Evolutionary conservation across 495 filamentous ascomycete genomes (phyloP).

Genomic region (Friedmanniomyces simplex): DNA sequence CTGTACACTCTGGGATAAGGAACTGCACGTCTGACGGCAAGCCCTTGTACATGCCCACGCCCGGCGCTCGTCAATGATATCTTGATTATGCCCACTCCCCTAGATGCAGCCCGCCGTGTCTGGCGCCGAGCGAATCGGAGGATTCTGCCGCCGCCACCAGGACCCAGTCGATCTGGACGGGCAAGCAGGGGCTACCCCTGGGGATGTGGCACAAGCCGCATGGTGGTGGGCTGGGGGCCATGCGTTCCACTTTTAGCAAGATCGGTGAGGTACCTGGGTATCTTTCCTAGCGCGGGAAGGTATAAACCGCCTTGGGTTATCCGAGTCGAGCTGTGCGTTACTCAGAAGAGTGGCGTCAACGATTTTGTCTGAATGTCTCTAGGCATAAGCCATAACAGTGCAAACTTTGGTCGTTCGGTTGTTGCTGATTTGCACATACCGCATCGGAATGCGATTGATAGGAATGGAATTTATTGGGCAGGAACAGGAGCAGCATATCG

Average conservation of each 20-base stretch:
- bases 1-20: neutral
- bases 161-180: neutral
- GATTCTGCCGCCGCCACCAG: neutral
- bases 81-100: conserved; percentile 16
- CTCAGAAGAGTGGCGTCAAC: too few species aligned
- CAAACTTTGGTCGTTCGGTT: too few species aligned
- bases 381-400: too few species aligned
- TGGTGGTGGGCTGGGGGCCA: neutral
- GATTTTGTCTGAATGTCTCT: too few species aligned
- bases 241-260: neutral
- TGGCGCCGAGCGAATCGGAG: conserved; percentile 6
- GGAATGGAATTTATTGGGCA: too few species aligned
- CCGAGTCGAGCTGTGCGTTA: too few species aligned
- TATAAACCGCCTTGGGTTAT: too few species aligned
- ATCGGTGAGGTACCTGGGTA: neutral
- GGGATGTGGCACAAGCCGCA: neutral
- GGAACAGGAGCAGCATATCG: too few species aligned
- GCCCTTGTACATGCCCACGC: neutral
- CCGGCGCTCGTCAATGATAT: conserved; percentile 9
- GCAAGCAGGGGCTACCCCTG: neutral
- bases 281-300: neutral
- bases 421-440: too few species aligned
- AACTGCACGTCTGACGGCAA: conserved; percentile 8
- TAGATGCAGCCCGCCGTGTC: neutral
- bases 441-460: too few species aligned